These are phyloP conservation scores for Kandelia obovata DNA, from an alignment of 345 rosid genomes.

Conservation along the genomic window DNA sequence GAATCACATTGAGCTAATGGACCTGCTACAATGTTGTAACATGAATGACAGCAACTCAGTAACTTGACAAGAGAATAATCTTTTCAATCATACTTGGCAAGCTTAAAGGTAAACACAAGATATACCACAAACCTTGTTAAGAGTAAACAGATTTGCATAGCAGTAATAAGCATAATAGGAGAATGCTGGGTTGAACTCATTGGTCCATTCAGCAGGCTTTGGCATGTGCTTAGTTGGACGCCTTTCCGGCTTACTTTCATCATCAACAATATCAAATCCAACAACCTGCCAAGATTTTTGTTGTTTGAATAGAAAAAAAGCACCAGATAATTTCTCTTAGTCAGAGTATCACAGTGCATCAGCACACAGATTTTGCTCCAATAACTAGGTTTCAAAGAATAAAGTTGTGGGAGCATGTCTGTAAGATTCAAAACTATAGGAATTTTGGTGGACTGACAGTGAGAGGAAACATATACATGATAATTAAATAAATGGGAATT, in stretches of 20 bases:
- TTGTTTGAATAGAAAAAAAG: too few relatives aligned
- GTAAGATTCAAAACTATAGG: too few relatives aligned
- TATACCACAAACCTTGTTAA: slow-evolving; percentile 37
- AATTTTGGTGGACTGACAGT: background rate
- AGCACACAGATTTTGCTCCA: background rate
- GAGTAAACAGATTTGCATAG: slow-evolving; percentile 49
- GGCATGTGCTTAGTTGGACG: slow-evolving; percentile 65
- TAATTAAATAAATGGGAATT: background rate
- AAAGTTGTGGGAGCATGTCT: too few relatives aligned
- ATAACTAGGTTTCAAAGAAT: background rate
- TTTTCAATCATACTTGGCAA: background rate
- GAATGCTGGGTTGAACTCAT: slow-evolving; percentile 54
- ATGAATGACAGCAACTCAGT: background rate
- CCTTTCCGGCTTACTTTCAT: slow-evolving; percentile 60
- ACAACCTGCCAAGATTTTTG: slow-evolving; percentile 38
- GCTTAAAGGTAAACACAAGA: slow-evolving; percentile 6
- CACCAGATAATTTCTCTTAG: too few relatives aligned
- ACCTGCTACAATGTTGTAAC: too few relatives aligned
- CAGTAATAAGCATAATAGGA: slow-evolving; percentile 59
- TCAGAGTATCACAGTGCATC: background rate
- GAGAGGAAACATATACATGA: background rate
- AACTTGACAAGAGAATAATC: slow-evolving; percentile 6
- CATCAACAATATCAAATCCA: slow-evolving; percentile 58
- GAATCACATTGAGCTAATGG: too few relatives aligned
- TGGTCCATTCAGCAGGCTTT: slow-evolving; percentile 51